Evolutionary conservation across 2,329 filamentous ascomycete species (phyloP).

Genomic region (Hysterium pulicare): DNA sequence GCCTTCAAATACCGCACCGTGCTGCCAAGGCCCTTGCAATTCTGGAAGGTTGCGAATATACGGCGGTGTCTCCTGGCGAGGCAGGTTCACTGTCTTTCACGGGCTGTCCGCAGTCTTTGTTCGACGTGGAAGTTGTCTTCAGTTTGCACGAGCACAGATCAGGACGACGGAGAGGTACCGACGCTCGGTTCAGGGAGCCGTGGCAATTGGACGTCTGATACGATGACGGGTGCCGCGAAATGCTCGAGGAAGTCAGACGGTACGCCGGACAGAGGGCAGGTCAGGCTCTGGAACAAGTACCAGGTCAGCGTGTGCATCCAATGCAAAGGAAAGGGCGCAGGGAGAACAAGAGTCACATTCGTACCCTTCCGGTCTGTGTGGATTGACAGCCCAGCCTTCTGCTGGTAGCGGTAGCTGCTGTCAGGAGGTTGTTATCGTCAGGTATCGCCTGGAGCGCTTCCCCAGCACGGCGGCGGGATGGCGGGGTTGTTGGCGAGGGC

Average conservation of each 20-base stretch:
- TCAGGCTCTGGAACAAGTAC: background rate
- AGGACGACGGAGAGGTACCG: no score
- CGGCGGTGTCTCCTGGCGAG: no score
- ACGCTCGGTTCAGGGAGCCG: no score
- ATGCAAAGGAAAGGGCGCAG: background rate
- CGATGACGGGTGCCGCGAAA: background rate
- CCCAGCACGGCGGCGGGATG: conserved; percentile 1
- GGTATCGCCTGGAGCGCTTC: background rate
- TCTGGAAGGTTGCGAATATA: no score
- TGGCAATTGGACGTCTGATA: background rate
- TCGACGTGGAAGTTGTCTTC: no score
- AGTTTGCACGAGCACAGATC: no score
- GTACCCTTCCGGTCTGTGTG: background rate
- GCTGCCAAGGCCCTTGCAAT: no score
- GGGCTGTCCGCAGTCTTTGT: no score
- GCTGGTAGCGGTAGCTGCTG: background rate
- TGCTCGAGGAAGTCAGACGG: background rate
- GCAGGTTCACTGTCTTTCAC: no score
- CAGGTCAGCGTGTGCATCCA: background rate
- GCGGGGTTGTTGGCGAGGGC: conserved; percentile 1
- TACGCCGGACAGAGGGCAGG: background rate
- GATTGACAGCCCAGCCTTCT: background rate
- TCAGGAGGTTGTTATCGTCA: background rate
- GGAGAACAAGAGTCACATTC: background rate
- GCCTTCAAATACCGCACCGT: no score